Evolutionary conservation across 164 flowering plant genomes (phyloP).

Genomic region (Saururus chinensis): DNA sequence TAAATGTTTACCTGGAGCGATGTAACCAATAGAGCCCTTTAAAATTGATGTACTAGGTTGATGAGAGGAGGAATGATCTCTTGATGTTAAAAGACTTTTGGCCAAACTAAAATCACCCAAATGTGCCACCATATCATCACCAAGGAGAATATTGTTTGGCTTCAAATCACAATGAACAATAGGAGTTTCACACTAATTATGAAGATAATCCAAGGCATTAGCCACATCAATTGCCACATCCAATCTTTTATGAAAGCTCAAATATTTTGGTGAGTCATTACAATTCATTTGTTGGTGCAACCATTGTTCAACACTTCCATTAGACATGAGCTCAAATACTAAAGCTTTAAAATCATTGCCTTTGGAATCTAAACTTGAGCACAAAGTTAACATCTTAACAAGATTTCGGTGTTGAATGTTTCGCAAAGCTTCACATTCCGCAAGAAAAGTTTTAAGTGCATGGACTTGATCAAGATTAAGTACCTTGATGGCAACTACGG

Average conservation of each 20-base stretch:
- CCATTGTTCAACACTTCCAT: conserved; percentile 17
- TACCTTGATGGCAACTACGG: conserved; percentile 11
- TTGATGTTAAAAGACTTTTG: not conserved
- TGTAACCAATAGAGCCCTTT: conserved; percentile 12
- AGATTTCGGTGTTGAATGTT: conserved; percentile 11
- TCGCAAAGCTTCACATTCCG: conserved; percentile 12
- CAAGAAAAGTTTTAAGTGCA: conserved; percentile 13
- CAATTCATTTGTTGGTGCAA: conserved; percentile 4
- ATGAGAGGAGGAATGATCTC: not conserved
- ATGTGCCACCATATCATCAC: conserved; percentile 10
- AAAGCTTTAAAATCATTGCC: conserved; percentile 16
- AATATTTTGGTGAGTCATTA: not conserved
- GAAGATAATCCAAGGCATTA: conserved; percentile 27
- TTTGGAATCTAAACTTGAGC: conserved; percentile 9
- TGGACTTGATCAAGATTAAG: conserved; percentile 11
- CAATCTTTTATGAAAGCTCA: conserved; percentile 18
- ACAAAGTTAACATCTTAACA: conserved; percentile 10
- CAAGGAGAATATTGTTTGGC: conserved; percentile 20
- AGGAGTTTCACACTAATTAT: conserved; percentile 11
- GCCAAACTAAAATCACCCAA: conserved; percentile 16
- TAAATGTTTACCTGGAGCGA: conserved; percentile 16
- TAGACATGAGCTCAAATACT: conserved; percentile 13
- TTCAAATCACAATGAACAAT: conserved; percentile 16
- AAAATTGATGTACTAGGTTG: not conserved
- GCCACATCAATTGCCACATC: conserved; percentile 27